These are phyloP conservation scores for Malassezia dermatis DNA, from an alignment of 1,284 basidiomycete genomes.

Conservation along the genomic window DNA sequence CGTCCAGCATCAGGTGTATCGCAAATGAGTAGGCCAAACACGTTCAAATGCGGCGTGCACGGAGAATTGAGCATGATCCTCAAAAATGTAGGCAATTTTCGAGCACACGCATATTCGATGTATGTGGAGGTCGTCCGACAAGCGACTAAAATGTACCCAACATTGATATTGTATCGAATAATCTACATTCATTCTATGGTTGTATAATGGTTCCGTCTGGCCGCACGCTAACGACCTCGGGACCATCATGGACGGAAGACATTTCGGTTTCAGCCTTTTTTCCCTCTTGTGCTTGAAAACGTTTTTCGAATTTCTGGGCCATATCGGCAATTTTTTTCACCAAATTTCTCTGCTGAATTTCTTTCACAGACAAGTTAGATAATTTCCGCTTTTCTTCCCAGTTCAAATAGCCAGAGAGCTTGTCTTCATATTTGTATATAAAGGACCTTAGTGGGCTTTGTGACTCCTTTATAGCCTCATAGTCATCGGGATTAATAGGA, in stretches of 20 bases:
- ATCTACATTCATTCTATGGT: too few species aligned
- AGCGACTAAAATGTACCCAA: background rate
- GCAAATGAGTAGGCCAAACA: constrained; percentile 19
- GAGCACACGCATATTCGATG: background rate
- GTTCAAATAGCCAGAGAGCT: background rate
- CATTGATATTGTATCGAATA: background rate
- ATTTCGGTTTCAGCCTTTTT: background rate
- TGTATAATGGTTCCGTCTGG: constrained; percentile 1
- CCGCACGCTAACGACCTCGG: background rate
- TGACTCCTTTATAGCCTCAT: constrained; percentile 18
- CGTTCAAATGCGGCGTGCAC: constrained; percentile 31
- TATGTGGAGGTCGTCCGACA: background rate
- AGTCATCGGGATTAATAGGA: constrained; percentile 27
- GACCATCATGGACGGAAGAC: background rate
- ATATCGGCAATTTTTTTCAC: background rate
- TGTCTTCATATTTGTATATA: constrained; percentile 4
- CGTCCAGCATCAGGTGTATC: constrained; percentile 20
- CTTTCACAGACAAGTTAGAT: background rate
- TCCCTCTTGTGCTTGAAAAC: background rate
- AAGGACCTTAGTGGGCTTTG: constrained; percentile 20
- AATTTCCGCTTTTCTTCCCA: background rate
- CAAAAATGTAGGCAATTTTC: background rate
- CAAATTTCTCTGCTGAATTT: background rate
- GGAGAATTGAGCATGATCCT: background rate
- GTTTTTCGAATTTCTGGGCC: background rate